Base-by-base conservation (phyloP, 1,284 basidiomycete species). In the Fereydounia khargensis region DNA sequence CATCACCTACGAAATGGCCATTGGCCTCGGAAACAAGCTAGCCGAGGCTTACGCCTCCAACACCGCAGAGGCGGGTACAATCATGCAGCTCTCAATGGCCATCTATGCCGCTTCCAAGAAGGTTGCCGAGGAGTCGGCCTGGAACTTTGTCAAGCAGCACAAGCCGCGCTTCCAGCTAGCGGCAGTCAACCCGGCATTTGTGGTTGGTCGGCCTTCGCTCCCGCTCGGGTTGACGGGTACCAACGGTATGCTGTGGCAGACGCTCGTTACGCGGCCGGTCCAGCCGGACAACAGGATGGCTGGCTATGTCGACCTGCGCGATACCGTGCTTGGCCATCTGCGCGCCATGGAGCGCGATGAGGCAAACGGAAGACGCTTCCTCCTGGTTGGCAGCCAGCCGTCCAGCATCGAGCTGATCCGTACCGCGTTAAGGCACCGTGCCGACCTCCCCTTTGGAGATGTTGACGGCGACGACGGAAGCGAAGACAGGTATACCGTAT, bases 41-140 rank as follows among this genome's bases (percentile, higher is more conserved):
- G 11, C n/a, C 8, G n/a, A n/a, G n/a, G n/a, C n/a, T n/a, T n/a
- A n/a, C n/a, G n/a, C n/a, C n/a, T n/a, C n/a, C n/a, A n/a, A n/a
- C n/a, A 28, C 8, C 4, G 25, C 11, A 6, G 6, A 17, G 21
- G 11, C 9, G 20, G 35, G 25, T 11, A 27, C 5, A 2, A 1
- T 9, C 11, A 11, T 27, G 33, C 4, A 20, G 17, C 13, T 34
- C 11, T 6, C 30, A 7, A 33, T 44, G 22, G 13, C 27, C 24
- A 33, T 38, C 33, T 55, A 55, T 24, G 35, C 38, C 6, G 41
- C 43, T 10, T 37, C 32, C 28, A 55, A 55, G 28, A 44, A 43
- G 20, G 23, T 55, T 3, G 52, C 52, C 19, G 52, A 55, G 32
- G 28, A 49, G 33, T 40, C 46, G 7, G 46, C 46, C 2, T 55